Base-by-base conservation (phyloP, 2,329 filamentous ascomycete genomes). In the Sporothrix brunneoviolacea region DNA sequence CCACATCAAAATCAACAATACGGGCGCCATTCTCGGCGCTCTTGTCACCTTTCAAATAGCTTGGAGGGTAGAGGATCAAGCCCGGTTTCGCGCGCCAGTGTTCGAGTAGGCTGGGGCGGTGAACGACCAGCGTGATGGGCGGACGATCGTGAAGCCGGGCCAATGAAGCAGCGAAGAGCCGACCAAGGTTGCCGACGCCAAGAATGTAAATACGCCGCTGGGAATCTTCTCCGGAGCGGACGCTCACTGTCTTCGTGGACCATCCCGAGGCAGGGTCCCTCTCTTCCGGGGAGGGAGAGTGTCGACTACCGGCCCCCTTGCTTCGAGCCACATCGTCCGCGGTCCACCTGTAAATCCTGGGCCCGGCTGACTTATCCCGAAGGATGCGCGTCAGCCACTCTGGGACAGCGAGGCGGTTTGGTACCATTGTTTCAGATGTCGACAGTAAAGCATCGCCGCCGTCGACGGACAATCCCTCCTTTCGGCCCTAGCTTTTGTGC, bases 171-270 rank as follows among this genome's bases (percentile, higher is more conserved):
- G 91, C 89, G 56, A 91, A 80, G 22, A 96, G 79, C 38, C 81
- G 81, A 13, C 90, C 91, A 12, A 95, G 73, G 62, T 89, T 94
- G 32, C 91, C 91, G 10, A 86, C 64, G 10, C 91, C 91, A 3
- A 95, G 70, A 42, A 96, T 76, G 61, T 93, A 82, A 54, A 95
- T 83, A 30, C 83, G 76, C n/a, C 62, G 63, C 2, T 5, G 22
- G 2, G 36, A 36, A 27, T 52, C 35, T 2, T 32, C 40, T 32
- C 27, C 36, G 22, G 38, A 32, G 39, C 22, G 36, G 38, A 33
- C 6, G 24, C 24, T 10, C 24, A 10, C 24, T 32, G 40, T 28
- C 13, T 4, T 28, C 22, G 5, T n/a, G 8, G 32, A 37, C 4
- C 33, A 6, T 13, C 30, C 16, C n/a, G 24, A 27, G 22, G 24